Base-by-base conservation (phyloP, 306 rosid genomes). In the Medicago ruthenica region DNA sequence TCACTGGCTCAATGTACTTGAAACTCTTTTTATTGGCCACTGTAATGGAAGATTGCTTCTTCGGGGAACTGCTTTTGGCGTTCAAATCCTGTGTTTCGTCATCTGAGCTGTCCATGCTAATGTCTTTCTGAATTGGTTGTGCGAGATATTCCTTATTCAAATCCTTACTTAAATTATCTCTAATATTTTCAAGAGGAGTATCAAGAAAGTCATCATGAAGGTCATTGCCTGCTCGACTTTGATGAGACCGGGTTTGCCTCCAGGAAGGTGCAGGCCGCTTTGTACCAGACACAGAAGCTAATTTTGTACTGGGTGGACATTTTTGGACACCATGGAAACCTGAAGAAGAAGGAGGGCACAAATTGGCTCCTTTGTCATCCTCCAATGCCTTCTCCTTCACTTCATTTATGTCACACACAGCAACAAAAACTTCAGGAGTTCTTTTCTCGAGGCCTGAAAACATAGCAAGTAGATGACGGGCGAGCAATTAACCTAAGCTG, bases 181-280 rank as follows among this genome's bases (percentile, higher is more conserved):
- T 88, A 67, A 89, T 65, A 71, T 84, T 85, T 87, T 95, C 96
- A 1, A 90, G 86, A 11, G 97, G 98, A 48, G 98, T 95, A 37
- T 89, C 92, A 24, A 95, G 99, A 88, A 95, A 95, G 87, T 95
- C 97, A 51, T 95, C 99, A 66, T 89, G 97, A 3, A 85, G 97
- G 70, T 95, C 99, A 63, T 75, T 65, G 51, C 97, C 92, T 51
- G 61, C 84, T 66, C 88, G 93, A 74, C 88, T 90, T 68, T 89
- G 93, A 70, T 77, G 87, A 16, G 96, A 71, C 66, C 97, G 82
- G 40, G 99, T 92, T 39, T 83, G 93, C 76, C 96, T 86, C 99
- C 99, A 95, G 17, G 76, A 71, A 71, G 97, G 80, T 57, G 99
- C 96, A 40, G 86, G 80, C 73, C 91, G 80, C 84, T 95, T 95